A percentile compares a stretch with the other conserved stretches of the same genome.
phyloP scores from a whole-genome alignment of 495 filamentous ascomycete species.

The Immersiella caudata region DNA sequence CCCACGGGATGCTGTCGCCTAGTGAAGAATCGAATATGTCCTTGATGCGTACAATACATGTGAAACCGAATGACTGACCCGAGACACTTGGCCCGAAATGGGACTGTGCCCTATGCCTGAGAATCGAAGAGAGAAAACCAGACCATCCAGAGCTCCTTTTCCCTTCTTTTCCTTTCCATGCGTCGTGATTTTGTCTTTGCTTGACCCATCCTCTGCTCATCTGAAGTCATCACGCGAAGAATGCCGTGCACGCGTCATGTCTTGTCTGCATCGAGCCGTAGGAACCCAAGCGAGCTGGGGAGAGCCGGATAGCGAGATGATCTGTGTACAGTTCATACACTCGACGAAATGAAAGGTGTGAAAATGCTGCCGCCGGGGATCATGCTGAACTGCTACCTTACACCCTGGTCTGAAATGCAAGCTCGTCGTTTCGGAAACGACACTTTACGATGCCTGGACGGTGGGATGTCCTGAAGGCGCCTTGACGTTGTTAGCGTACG shows the following conservation, averaged over 20 bases:
- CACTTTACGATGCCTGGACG: slow-evolving; percentile 24
- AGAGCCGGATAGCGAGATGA: slow-evolving; percentile 11
- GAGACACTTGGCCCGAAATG: background rate
- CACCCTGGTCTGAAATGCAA: slow-evolving; percentile 5
- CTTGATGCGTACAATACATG: background rate
- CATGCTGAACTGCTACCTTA: background rate
- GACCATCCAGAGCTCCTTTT: background rate
- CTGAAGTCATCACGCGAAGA: background rate
- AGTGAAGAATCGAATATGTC: background rate
- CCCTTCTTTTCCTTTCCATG: background rate
- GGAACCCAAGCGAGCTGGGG: background rate
- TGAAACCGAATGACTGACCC: slow-evolving; percentile 1
- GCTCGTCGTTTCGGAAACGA: background rate
- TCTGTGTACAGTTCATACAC: slow-evolving; percentile 35
- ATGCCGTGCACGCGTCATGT: background rate
- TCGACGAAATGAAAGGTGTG: slow-evolving; percentile 42
- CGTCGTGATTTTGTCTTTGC: background rate
- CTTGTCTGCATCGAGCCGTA: slow-evolving; percentile 8
- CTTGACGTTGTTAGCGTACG: slow-evolving; percentile 67
- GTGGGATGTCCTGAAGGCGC: slow-evolving; percentile 47
- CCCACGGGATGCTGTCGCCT: background rate
- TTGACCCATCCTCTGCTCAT: background rate
- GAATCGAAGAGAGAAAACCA: background rate
- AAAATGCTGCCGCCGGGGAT: slow-evolving; percentile 29
- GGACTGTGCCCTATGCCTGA: background rate